These are phyloP conservation scores for Teratosphaeria zuluensis DNA, from an alignment of 2,329 filamentous ascomycete genomes.

Conservation along the genomic window DNA sequence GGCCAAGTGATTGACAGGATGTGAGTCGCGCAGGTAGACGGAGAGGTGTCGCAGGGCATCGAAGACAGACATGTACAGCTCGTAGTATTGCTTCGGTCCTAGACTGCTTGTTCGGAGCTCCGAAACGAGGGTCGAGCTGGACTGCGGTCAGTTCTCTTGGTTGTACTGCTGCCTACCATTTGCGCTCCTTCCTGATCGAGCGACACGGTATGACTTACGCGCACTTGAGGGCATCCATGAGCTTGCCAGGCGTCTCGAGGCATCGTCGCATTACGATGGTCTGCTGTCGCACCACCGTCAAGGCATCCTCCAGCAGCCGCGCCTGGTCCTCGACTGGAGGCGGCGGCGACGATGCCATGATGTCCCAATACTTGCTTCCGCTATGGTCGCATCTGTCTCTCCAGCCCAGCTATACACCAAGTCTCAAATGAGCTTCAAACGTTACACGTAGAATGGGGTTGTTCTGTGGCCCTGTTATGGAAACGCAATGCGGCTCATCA, in stretches of 20 bases:
- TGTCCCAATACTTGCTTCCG: not conserved
- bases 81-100: conserved; percentile 99
- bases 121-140: conserved; percentile 92
- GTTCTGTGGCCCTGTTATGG: not conserved
- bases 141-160: conserved; percentile 2
- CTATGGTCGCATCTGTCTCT: not conserved
- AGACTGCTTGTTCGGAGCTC: conserved; percentile 93
- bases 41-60: conserved; percentile 94
- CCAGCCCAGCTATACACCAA: not conserved
- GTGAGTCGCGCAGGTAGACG: conserved; percentile 91
- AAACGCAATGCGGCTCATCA: not conserved
- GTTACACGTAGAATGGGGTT: not conserved
- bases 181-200: not conserved
- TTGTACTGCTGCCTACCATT: not conserved
- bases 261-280: conserved; percentile 95
- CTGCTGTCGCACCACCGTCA: conserved; percentile 94
- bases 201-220: conserved; percentile 49
- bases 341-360: conserved; percentile 26
- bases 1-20: conserved; percentile 94
- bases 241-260: conserved; percentile 90
- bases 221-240: conserved; percentile 99
- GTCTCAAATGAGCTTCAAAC: not conserved
- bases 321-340: conserved; percentile 51
- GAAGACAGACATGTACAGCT: conserved; percentile 98
- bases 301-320: conserved; percentile 91